These are phyloP conservation scores for Pseudodiploospora longispora DNA, from an alignment of 2,329 filamentous ascomycete species.

Conservation along the genomic window DNA sequence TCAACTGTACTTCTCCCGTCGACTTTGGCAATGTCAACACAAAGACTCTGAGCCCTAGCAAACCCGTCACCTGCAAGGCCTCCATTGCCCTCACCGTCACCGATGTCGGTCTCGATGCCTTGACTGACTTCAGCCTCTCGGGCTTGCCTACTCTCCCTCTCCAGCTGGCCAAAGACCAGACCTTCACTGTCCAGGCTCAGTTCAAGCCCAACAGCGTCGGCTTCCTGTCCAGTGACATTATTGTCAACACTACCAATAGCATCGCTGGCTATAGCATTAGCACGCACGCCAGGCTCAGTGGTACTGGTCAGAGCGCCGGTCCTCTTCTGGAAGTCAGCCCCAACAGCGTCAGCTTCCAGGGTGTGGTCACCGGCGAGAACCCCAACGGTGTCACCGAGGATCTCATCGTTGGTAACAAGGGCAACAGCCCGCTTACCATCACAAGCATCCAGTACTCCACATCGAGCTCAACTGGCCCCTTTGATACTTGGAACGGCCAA, in stretches of 20 bases:
- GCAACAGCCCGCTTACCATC: constrained; percentile 37
- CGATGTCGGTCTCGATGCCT: constrained; percentile 24
- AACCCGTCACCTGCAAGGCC: constrained; percentile 39
- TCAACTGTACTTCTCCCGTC: constrained; percentile 44
- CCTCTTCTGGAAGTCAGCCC: constrained; percentile 41
- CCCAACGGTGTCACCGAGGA: constrained; percentile 31
- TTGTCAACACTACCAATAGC: constrained; percentile 39
- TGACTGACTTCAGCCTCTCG: constrained; percentile 28
- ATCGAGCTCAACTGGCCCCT: constrained; percentile 37
- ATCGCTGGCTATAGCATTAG: constrained; percentile 37
- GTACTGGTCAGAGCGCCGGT: constrained; percentile 37
- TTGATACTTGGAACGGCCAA: constrained; percentile 26
- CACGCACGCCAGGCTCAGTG: constrained; percentile 39
- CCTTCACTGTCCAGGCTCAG: constrained; percentile 33
- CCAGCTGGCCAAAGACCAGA: constrained; percentile 24
- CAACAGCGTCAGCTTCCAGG: constrained; percentile 38
- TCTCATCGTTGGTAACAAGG: constrained; percentile 41
- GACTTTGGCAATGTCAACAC: constrained; percentile 40
- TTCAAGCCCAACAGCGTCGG: constrained; percentile 42
- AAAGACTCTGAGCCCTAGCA: constrained; percentile 19
- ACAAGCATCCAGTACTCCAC: constrained; percentile 35
- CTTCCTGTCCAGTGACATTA: constrained; percentile 36
- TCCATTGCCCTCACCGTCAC: constrained; percentile 34
- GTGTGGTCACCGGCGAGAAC: constrained; percentile 36
- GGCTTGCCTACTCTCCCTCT: constrained; percentile 24